Evolutionary conservation across 2,329 filamentous ascomycete species (phyloP).

Genomic region (Exophiala phaeomuriformis): DNA sequence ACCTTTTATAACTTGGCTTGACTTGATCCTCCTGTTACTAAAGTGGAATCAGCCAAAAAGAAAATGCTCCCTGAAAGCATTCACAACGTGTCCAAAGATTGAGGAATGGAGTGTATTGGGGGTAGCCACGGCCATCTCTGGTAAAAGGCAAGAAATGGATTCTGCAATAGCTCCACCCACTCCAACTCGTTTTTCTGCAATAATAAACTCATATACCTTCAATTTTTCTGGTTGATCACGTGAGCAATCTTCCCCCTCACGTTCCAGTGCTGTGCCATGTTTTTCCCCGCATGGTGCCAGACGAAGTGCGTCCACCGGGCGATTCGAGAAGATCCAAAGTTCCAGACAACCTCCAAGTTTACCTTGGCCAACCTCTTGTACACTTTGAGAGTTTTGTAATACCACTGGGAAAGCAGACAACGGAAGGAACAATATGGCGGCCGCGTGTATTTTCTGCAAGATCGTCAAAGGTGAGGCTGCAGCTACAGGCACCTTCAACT

Average conservation of each 20-base stretch:
- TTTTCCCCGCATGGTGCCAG: no score
- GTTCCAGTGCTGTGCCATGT: no score
- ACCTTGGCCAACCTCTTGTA: no score
- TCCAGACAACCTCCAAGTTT: no score
- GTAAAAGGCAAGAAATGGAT: constrained; percentile 75
- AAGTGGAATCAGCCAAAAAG: constrained; percentile 8
- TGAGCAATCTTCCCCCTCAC: not conserved
- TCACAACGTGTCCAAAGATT: constrained; percentile 49
- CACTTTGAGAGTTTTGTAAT: no score
- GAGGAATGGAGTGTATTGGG: constrained; percentile 51
- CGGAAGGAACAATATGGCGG: constrained; percentile 26
- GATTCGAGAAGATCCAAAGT: no score
- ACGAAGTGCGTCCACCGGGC: no score
- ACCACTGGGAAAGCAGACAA: not conserved
- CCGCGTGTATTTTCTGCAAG: constrained; percentile 91
- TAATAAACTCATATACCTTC: constrained; percentile 25
- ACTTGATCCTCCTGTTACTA: no score
- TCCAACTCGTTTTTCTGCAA: constrained; percentile 37
- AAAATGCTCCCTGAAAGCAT: not conserved
- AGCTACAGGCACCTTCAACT: no score
- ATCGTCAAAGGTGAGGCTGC: constrained; percentile 73
- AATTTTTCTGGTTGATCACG: constrained; percentile 6
- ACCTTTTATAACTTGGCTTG: not conserved
- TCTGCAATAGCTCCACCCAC: constrained; percentile 63
- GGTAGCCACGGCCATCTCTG: constrained; percentile 66